A percentile compares a stretch with the other conserved stretches of the same genome.
Evolutionary conservation across 768 basidiomycete genomes (phyloP).

Genomic region (Rhodosporidiobolus sp.): DNA sequence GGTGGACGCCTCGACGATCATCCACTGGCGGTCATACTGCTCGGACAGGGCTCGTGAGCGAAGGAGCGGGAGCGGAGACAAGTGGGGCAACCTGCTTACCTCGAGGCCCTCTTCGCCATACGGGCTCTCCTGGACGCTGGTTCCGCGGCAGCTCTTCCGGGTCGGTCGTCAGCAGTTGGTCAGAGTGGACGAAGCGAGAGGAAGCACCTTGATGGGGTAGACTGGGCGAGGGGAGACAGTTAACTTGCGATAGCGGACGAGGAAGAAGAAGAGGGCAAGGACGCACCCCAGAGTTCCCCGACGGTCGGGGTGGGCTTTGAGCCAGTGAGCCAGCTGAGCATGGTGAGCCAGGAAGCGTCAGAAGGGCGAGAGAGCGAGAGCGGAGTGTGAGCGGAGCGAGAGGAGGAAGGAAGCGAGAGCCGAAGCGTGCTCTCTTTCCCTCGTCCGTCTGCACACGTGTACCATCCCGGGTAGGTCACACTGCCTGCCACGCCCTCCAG

Average conservation of each 20-base stretch:
- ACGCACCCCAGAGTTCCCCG: slow-evolving; percentile 30
- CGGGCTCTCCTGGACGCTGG: not conserved
- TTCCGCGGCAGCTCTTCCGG: slow-evolving; percentile 26
- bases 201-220: slow-evolving; percentile 30
- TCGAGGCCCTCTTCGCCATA: slow-evolving; percentile 22
- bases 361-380: not conserved
- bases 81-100: not conserved
- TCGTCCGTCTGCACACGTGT: too few relatives aligned
- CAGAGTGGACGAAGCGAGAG: too few relatives aligned
- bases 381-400: not conserved
- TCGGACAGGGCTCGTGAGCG: too few relatives aligned
- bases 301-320: not conserved
- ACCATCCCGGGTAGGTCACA: too few relatives aligned
- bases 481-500: too few relatives aligned
- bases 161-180: not conserved
- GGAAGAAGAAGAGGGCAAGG: not conserved
- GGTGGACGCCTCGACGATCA: slow-evolving; percentile 32
- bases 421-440: too few relatives aligned
- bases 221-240: not conserved
- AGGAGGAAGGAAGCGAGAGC: not conserved
- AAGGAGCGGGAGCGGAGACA: not conserved
- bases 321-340: slow-evolving; percentile 9
- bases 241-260: not conserved
- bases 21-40: slow-evolving; percentile 38
- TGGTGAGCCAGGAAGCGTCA: not conserved